phyloP scores from a whole-genome alignment of 257 asterid genomes.

The Linderniella brevidens region DNA sequence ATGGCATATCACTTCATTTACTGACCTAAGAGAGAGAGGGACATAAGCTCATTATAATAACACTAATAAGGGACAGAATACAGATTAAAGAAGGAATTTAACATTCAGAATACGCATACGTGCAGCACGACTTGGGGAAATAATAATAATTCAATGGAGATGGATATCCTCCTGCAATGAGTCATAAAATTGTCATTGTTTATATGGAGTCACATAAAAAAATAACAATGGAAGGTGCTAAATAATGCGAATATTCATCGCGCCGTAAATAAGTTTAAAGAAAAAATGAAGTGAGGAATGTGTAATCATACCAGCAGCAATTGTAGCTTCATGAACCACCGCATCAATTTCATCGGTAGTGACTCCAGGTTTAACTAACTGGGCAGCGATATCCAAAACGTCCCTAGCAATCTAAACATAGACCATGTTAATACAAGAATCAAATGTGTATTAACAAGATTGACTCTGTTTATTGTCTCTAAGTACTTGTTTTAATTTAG shows the following conservation, averaged over 20 bases:
- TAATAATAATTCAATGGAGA: slow-evolving; percentile 86
- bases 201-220: neutral
- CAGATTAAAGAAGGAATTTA: slow-evolving; percentile 11
- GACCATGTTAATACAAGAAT: neutral
- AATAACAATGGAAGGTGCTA: slow-evolving; percentile 1
- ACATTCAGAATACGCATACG: slow-evolving; percentile 53
- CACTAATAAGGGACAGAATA: slow-evolving; percentile 6
- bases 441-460: slow-evolving; percentile 2
- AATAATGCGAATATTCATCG: neutral
- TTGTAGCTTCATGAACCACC: slow-evolving; percentile 82
- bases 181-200: neutral
- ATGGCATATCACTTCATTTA: slow-evolving; percentile 95
- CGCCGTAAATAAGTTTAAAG: too few species aligned
- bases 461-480: neutral
- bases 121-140: slow-evolving; percentile 99
- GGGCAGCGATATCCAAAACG: slow-evolving; percentile 96
- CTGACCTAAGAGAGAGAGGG: slow-evolving; percentile 50
- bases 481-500: slow-evolving; percentile 7
- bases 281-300: slow-evolving; percentile 7
- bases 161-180: slow-evolving; percentile 90
- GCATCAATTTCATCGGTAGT: slow-evolving; percentile 98
- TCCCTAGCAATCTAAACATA: slow-evolving; percentile 71
- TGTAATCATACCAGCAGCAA: slow-evolving; percentile 60
- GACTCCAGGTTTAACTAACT: slow-evolving; percentile 76
- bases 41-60: slow-evolving; percentile 9